phyloP scores from a whole-genome alignment of 768 basidiomycete genomes.

The Hirschioporus abietinus region DNA sequence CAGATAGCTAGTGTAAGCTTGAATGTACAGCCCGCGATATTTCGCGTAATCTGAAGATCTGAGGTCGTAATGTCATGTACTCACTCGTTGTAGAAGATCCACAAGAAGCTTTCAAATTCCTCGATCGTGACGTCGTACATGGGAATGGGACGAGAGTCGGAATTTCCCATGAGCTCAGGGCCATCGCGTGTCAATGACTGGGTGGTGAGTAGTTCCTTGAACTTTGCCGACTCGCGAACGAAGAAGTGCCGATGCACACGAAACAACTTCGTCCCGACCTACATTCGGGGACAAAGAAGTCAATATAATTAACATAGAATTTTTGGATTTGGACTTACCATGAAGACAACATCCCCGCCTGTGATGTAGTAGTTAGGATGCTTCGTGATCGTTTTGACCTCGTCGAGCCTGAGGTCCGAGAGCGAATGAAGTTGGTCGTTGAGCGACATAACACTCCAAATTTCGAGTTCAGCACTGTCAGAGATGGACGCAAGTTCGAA shows the following conservation, averaged over 20 bases:
- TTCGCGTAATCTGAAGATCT: background rate
- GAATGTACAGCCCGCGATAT: background rate
- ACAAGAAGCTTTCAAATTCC: conserved; percentile 26
- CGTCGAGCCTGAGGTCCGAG: background rate
- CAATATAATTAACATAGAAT: background rate
- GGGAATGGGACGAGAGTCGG: conserved; percentile 25
- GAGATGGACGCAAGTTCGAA: background rate
- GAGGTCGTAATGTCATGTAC: conserved; percentile 6
- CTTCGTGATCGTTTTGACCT: conserved; percentile 11
- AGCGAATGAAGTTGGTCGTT: background rate
- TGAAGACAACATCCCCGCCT: conserved; percentile 48
- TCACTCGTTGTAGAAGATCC: conserved; percentile 30
- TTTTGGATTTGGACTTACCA: conserved; percentile 28
- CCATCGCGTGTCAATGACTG: conserved; percentile 15
- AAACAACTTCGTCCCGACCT: conserved; percentile 19
- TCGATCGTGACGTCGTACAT: conserved; percentile 21
- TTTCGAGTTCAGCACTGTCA: background rate
- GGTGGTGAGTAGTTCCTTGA: conserved; percentile 15
- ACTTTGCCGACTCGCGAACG: conserved; percentile 17
- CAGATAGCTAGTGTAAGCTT: background rate
- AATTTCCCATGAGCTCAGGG: conserved; percentile 21
- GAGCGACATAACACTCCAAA: background rate
- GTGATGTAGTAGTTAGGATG: conserved; percentile 43
- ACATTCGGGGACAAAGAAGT: background rate
- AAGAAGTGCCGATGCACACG: conserved; percentile 21